Base-by-base conservation (phyloP, 2,329 filamentous ascomycete genomes). In the Pseudogymnoascus verrucosus region DNA sequence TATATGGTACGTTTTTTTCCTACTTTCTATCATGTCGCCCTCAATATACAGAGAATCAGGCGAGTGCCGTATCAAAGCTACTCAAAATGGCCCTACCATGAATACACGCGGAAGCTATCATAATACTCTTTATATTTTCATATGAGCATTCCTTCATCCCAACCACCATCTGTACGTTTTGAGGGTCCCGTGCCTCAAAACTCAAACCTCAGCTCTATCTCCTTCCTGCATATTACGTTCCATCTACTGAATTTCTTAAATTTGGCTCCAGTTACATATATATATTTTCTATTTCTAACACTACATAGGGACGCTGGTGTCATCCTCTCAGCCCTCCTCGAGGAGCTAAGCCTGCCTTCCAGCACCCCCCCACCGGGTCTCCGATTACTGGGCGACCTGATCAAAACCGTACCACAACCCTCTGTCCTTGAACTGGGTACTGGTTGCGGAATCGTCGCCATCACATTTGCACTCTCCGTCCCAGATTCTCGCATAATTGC, bases 361-460 rank as follows among this genome's bases (percentile, higher is more conserved):
- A 57, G 3, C 28, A 36, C 1, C 2, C 51, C 47, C 8, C 26
- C 51, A 36, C 2, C n/a, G 28, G 51, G 14, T 4, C 51, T 57
- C 16, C 51, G 10, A 21, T 21, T 57, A 57, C 51, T 57, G 1
- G 51, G 16, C n/a, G 16, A 57, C 16, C 28, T 57, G 3, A 21
- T 57, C 10, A 34, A 57, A 34, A 21, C 19, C 16, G 51, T 21
- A 11, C 47, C 64, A 6, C 67, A 74, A 16, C 74, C 85, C 3
- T 78, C 79, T 61, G 77, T 84, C 34, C 74, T 91, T 16, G 88
- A 91, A 72, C 77, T 90, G 5, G 88, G 88, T 7, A 82, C 84
- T 31, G 88, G 88, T 0, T 89, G 86, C 71, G 88, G 88, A 37
- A 84, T 89, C 63, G 87, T 88, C 8, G 87, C 87, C 34, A 82